Base-by-base conservation (phyloP, 306 rosid genomes). In the Vigna radiata region DNA sequence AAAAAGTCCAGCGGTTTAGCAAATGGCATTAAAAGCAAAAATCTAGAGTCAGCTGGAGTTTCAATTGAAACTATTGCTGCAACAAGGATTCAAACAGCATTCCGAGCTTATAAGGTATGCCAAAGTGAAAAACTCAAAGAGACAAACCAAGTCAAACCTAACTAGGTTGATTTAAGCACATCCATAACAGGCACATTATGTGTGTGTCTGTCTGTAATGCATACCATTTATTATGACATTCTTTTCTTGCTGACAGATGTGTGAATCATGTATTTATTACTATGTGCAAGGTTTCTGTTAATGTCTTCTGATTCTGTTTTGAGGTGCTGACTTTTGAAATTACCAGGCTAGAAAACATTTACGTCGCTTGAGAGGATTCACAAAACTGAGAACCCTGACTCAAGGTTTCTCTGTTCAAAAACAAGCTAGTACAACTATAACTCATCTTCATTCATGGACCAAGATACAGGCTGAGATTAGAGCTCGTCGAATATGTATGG, bases 361-460 rank as follows among this genome's bases (percentile, higher is more conserved):
- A 21, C 88, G 76, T 10, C 86, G 84, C 6, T 77, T 92, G 81
- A 90, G 85, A 81, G 89, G 96, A 70, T 65, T 63, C 36, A 79
- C 87, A 41, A 87, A 90, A 83, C 82, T 92, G 70, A 89, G 90
- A 71, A 67, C 56, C 15, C 54, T 79, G 50, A 77, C 67, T 19
- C 89, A 81, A 82, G 79, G 84, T 48, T 44, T 71, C 46, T 83
- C 92, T 73, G 82, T 83, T 58, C 72, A 63, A 79, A 90, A 55
- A 77, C 97, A 90, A 88, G 86, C 89, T 54, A 73, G 60, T 4
- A 85, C 91, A 76, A 81, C 96, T 5, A 76, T 90, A 86, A 68
- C 53, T 48, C 70, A 87, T 80, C 90, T 92, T 80, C 97, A 92
- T 86, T 83, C 89, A 33, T 92, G 97, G 97, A 85, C 96, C 81